These are phyloP conservation scores for Zymoseptoria brevis DNA, from an alignment of 2,329 filamentous ascomycete genomes.

Conservation along the genomic window DNA sequence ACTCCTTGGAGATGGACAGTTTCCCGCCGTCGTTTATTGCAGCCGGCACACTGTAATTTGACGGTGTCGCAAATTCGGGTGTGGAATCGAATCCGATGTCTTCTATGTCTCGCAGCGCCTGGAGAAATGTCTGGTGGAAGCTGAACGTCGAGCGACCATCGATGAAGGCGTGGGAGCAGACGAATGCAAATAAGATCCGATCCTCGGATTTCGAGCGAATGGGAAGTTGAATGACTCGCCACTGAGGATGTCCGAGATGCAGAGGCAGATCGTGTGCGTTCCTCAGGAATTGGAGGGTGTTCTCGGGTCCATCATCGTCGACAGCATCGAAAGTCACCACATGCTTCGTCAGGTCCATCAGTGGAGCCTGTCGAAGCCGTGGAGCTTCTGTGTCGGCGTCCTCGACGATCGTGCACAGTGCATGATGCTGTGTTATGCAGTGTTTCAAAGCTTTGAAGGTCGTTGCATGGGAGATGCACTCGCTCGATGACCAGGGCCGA, in stretches of 20 bases:
- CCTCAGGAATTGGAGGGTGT: constrained; percentile 22
- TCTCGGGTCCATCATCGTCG: constrained; percentile 9
- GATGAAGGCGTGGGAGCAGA: constrained; percentile 38
- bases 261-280: constrained; percentile 31
- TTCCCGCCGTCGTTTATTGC: constrained; percentile 34
- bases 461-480: constrained; percentile 12
- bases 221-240: constrained; percentile 35
- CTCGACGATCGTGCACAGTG: constrained; percentile 31
- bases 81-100: background rate
- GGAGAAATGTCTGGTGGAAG: constrained; percentile 38
- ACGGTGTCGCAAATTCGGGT: constrained; percentile 10
- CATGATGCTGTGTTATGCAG: constrained; percentile 36
- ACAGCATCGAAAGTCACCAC: constrained; percentile 26
- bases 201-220: background rate
- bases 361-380: constrained; percentile 26
- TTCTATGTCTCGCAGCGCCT: constrained; percentile 11
- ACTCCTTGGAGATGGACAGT: constrained; percentile 35
- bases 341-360: constrained; percentile 35
- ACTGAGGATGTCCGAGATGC: constrained; percentile 31
- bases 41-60: constrained; percentile 21
- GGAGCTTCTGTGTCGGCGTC: constrained; percentile 33
- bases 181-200: constrained; percentile 29
- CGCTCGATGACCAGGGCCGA: constrained; percentile 7
- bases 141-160: constrained; percentile 38
- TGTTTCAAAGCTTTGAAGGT: constrained; percentile 29